phyloP scores from a whole-genome alignment of 1,284 basidiomycete species.

The Megacollybia platyphylla region DNA sequence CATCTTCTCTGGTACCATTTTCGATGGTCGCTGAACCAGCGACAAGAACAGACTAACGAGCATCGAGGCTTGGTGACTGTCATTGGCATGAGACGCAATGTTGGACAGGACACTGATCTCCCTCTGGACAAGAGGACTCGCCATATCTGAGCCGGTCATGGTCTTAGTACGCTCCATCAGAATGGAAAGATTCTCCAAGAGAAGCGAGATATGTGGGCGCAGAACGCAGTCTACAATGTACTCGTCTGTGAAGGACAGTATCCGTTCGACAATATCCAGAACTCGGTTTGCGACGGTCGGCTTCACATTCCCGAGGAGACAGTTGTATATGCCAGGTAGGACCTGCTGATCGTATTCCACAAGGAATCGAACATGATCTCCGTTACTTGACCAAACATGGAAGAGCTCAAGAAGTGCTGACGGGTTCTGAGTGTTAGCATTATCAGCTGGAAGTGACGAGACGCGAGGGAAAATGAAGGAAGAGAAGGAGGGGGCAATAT shows the following conservation, averaged over 20 bases:
- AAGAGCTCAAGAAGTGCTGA: conserved; percentile 86
- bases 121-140: conserved; percentile 70
- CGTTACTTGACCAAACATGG: conserved; percentile 60
- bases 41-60: conserved; percentile 73
- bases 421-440: conserved; percentile 74
- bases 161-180: conserved; percentile 58
- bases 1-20: conserved; percentile 74
- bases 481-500: conserved; percentile 56
- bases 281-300: conserved; percentile 70
- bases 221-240: conserved; percentile 46
- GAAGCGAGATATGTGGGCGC: conserved; percentile 62
- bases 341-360: conserved; percentile 59
- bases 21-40: conserved; percentile 68
- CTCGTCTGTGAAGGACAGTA: conserved; percentile 49
- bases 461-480: conserved; percentile 79
- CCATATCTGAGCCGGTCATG: conserved; percentile 27
- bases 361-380: conserved; percentile 50
- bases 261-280: conserved; percentile 77
- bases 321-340: conserved; percentile 72
- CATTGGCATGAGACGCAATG: conserved; percentile 66
- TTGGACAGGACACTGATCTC: conserved; percentile 76
- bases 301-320: conserved; percentile 82
- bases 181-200: conserved; percentile 65
- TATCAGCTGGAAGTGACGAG: conserved; percentile 59
- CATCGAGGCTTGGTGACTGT: conserved; percentile 61